These are phyloP conservation scores for Fusarium fracticaudum DNA, from an alignment of 2,329 filamentous ascomycete genomes.

Conservation along the genomic window DNA sequence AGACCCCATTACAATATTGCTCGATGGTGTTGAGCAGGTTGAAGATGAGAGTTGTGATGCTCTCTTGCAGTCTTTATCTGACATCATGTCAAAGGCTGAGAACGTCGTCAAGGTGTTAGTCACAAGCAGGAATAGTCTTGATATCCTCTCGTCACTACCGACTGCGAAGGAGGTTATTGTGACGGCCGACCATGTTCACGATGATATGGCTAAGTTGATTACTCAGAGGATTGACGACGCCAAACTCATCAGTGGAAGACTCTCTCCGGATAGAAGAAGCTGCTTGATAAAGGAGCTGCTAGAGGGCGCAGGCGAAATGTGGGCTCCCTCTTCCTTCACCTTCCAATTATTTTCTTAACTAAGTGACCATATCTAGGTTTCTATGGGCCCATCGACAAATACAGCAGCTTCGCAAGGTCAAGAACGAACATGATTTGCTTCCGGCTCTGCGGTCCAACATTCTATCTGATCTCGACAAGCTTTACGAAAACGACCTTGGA, in stretches of 20 bases:
- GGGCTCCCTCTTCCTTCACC: rapidly evolving
- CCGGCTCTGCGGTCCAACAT: neutral
- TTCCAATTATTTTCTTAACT: no score
- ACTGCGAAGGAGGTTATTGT: neutral
- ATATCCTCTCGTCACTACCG: neutral
- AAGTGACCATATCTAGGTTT: neutral
- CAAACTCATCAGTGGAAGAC: neutral
- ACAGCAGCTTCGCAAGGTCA: neutral
- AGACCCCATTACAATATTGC: slow-evolving; percentile 9
- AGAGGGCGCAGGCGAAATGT: neutral
- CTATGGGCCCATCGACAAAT: neutral
- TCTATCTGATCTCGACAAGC: neutral
- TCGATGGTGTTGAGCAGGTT: neutral
- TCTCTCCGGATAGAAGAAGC: neutral
- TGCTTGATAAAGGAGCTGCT: neutral
- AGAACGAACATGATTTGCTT: neutral
- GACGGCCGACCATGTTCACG: neutral
- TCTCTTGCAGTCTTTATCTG: neutral
- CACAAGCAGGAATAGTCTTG: neutral
- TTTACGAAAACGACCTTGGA: neutral
- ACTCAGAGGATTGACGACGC: neutral
- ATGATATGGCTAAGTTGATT: neutral
- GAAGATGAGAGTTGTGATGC: neutral
- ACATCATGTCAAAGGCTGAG: neutral
- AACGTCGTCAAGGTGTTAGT: slow-evolving; percentile 2